These are phyloP conservation scores for Suillus hirtellus DNA, from an alignment of 768 basidiomycete species.

Conservation along the genomic window DNA sequence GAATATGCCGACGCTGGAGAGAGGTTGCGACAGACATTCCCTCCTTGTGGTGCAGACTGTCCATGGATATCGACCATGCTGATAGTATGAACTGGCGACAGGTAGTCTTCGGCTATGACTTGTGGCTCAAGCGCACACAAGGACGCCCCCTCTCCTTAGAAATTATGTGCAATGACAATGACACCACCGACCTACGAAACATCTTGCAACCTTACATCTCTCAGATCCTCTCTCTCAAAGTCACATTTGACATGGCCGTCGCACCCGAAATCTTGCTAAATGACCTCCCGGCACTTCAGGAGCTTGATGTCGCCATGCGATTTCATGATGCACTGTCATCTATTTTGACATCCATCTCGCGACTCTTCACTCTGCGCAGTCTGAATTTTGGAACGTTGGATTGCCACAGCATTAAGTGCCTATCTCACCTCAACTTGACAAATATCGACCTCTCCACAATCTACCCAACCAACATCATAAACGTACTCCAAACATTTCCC, in stretches of 20 bases:
- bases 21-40: background rate
- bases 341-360: background rate
- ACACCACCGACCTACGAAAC: background rate
- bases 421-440: background rate
- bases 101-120: background rate
- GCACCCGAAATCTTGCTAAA: background rate
- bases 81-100: background rate
- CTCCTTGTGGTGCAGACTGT: background rate
- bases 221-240: background rate
- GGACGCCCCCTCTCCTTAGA: background rate
- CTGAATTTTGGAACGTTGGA: background rate
- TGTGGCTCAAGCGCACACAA: background rate
- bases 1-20: background rate
- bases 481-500: too few species aligned
- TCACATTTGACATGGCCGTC: background rate
- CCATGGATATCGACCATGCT: background rate
- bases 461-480: too few species aligned
- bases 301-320: background rate
- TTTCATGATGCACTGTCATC: background rate
- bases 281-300: background rate
- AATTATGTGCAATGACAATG: background rate
- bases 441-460: too few species aligned
- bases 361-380: background rate
- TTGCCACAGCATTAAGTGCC: rapidly evolving
- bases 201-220: background rate